Conservation (phyloP, 1,284 basidiomycete genomes). For the Violaceomyces palustris region DNA sequence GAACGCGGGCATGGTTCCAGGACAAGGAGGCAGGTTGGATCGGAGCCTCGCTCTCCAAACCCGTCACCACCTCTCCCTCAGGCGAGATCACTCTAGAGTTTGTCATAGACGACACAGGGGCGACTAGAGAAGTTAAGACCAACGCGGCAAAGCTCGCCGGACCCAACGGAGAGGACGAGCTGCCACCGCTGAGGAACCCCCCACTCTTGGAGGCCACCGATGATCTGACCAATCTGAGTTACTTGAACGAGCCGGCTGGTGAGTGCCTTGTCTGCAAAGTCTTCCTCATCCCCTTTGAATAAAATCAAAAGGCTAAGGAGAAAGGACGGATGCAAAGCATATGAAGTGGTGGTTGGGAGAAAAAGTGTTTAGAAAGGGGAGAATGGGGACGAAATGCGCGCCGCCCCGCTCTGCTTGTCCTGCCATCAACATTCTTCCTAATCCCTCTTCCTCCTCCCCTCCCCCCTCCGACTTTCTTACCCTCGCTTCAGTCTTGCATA, state of each 20-base stretch:
- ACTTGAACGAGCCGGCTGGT: slow-evolving; percentile 97
- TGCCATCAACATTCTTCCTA: background rate
- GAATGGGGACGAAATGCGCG: too few species aligned
- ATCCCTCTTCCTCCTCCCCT: background rate
- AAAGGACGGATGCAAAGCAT: too few species aligned
- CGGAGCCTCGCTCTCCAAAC: slow-evolving; percentile 71
- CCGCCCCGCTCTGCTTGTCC: too few species aligned
- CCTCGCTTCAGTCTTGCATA: slow-evolving; percentile 72
- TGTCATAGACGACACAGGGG: slow-evolving; percentile 43
- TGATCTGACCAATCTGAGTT: slow-evolving; percentile 93
- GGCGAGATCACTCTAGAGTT: slow-evolving; percentile 41
- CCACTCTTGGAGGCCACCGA: slow-evolving; percentile 93
- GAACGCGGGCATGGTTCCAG: slow-evolving; percentile 63
- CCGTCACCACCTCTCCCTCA: slow-evolving; percentile 18
- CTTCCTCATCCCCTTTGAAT: background rate
- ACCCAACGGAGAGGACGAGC: slow-evolving; percentile 45
- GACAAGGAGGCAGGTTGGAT: slow-evolving; percentile 91
- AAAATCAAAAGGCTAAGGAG: too few species aligned
- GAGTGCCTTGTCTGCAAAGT: slow-evolving; percentile 29
- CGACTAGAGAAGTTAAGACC: slow-evolving; percentile 37
- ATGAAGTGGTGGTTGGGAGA: too few species aligned
- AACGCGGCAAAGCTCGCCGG: slow-evolving; percentile 31
- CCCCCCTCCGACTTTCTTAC: background rate
- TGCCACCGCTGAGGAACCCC: slow-evolving; percentile 93
- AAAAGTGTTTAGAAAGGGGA: too few species aligned